Base-by-base conservation (phyloP, 2,329 filamentous ascomycete species). In the Phaeosphaeria sp. region DNA sequence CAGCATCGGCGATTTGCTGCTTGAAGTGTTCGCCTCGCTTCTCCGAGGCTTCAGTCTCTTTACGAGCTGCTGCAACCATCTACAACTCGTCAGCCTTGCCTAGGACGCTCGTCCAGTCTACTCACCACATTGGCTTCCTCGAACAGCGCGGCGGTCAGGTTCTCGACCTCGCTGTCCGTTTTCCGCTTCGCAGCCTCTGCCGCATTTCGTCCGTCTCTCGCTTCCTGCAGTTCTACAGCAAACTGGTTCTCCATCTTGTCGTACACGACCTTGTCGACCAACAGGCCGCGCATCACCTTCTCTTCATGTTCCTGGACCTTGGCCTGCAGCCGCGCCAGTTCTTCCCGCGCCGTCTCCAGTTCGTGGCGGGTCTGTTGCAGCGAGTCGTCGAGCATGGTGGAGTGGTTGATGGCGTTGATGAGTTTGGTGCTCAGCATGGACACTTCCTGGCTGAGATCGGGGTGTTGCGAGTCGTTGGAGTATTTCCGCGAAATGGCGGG, bases 381-480 rank as follows among this genome's bases (percentile, higher is more conserved):
- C 11, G 88, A 91, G 77, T 99, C 95, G 77, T 98, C 95, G 45
- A 99, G 85, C 21, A 86, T 89, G 7, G 93, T 97, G 78, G 97
- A 93, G 77, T 96, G 91, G 75, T 99, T 99, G 79, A 99, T 97
- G 45, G 95, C 94, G 73, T 95, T 94, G 68, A 99, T 94, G 62
- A 99, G 87, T 78, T 99, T 99, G 49, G 93, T 94, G 79, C 93
- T 98, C 30, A 99, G 83, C 6, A 91, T 88, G 7, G 94, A 91
- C 25, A 99, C 92, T 78, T 98, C 95, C 64, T 83, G 83, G 73
- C 85, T 89, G 44, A 89, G 73, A 67, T 89, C 87, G 20, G 85
- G 86, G 66, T 88, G 86, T 66, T 88, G 84, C 73, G 71, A 84
- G 72, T 61, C 82, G 80, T 61, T 78, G 75, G 72, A 85, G 79